Percentiles rank a stretch among this genome's conserved stretches.
Evolutionary conservation across 805 yeast species (phyloP).

Genomic region (Metschnikowia noctiluminum): DNA sequence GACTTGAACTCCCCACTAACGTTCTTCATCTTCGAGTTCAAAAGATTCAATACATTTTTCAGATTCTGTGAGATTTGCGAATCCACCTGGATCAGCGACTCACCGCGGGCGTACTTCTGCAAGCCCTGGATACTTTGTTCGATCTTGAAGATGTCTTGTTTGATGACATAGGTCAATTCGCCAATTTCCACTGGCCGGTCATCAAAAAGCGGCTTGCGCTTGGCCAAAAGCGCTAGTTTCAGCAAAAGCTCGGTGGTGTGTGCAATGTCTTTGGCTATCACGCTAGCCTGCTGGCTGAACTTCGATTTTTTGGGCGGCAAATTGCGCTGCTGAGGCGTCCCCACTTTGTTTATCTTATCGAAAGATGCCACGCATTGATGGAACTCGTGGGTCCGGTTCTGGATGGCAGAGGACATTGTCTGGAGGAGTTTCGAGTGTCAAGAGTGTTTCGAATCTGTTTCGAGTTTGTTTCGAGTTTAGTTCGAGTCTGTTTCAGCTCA

Average conservation of each 20-base stretch:
- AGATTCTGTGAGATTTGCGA: slow-evolving; percentile 71
- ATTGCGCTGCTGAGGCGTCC: slow-evolving; percentile 19
- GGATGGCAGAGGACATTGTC: slow-evolving; percentile 35
- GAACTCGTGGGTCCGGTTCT: slow-evolving; percentile 89
- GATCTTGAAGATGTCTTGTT: slow-evolving; percentile 81
- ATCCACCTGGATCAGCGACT: slow-evolving; percentile 41
- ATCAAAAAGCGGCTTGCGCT: slow-evolving; percentile 85
- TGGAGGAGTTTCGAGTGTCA: not conserved
- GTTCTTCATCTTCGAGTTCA: slow-evolving; percentile 87
- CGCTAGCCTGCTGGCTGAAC: slow-evolving; percentile 63
- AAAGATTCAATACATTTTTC: slow-evolving; percentile 78
- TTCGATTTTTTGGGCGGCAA: slow-evolving; percentile 32
- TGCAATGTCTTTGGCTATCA: slow-evolving; percentile 84
- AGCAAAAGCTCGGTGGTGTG: slow-evolving; percentile 78
- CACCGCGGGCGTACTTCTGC: slow-evolving; percentile 51
- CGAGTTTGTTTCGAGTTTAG: not conserved
- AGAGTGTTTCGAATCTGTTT: slow-evolving; percentile 1
- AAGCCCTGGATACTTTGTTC: slow-evolving; percentile 65
- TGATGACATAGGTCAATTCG: slow-evolving; percentile 82
- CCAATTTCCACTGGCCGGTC: slow-evolving; percentile 93
- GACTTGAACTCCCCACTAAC: slow-evolving; percentile 87
- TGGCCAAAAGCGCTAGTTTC: slow-evolving; percentile 80
- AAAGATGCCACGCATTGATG: slow-evolving; percentile 84
- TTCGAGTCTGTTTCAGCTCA: not conserved
- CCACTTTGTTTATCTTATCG: slow-evolving; percentile 54